Evolutionary conservation across 805 yeast genomes (phyloP), one percentile per base, ranked within the genome.

Genomic region (Tetrapisispora namnaoensis): DNA sequence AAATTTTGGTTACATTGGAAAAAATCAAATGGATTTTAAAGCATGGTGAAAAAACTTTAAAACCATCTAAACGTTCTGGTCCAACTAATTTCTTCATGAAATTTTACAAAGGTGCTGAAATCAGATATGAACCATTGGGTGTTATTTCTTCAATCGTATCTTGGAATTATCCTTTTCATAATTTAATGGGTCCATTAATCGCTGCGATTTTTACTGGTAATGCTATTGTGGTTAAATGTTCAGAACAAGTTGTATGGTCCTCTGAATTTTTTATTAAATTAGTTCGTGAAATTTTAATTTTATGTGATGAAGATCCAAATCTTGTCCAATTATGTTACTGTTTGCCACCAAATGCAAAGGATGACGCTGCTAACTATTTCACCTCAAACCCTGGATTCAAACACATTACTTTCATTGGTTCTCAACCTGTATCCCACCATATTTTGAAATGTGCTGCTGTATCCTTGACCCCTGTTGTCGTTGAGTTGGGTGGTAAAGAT

Each of bases 141-240:
- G 87, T 85, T 13, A 91, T 91, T 24, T 77, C 95, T 8, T 95
- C 98, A 0, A 72, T 93, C 51, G 87, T 93, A 1, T 86, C 96
- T 3, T 93, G 99, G 99, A 93, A 93, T 62, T 93, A 93, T 64
- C 99, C 99, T 0, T 82, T 93, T 66, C 99, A 93, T 65, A 93
- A 93, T 66, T 70, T 90, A 46, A 69, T 93, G 74, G 97, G 97
- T 2, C 99, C 99, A 1, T 74, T 93, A 1, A 80, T 90, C 49
- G 95, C 98, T 2, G 79, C 91, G 1, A 66, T 93, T 24, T 87
- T 90, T 62, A 80, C 96, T 5, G 99, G 99, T 4, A 91, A 93
- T 61, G 89, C 90, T 7, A 82, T 89, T 42, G 83, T 93, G 10
- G 80, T 93, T 47, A 93, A 93, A 65, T 91, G 99, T 69, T 87